Percentiles rank a stretch among this genome's conserved stretches.
phyloP scores from a whole-genome alignment of 805 yeast genomes.

The Barnettozyma wickerhamii region DNA sequence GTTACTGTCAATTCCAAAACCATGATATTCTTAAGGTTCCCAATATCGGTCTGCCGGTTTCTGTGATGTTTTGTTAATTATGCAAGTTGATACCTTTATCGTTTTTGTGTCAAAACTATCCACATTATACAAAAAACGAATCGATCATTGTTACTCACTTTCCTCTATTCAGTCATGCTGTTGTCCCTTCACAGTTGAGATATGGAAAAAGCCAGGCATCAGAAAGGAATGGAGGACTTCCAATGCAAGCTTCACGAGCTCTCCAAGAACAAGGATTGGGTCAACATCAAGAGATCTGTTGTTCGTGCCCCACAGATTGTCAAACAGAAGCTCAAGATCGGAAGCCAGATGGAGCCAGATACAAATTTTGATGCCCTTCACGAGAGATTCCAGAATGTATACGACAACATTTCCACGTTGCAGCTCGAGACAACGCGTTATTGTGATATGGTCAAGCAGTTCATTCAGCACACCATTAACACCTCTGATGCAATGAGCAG shows the following conservation, averaged over 20 bases:
- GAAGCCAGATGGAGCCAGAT: constrained; percentile 50
- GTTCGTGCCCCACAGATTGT: constrained; percentile 87
- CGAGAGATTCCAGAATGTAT: constrained; percentile 3
- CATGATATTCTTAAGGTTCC: no score
- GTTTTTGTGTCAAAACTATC: no score
- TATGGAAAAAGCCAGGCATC: neutral
- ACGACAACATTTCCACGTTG: constrained; percentile 8
- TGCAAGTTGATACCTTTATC: no score
- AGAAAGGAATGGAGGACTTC: constrained; percentile 10
- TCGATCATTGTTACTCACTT: no score
- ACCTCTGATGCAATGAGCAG: constrained; percentile 6
- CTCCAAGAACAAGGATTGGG: constrained; percentile 24
- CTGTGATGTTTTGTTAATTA: no score
- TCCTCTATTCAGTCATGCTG: no score
- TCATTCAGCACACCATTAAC: constrained; percentile 8
- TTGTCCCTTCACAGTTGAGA: neutral
- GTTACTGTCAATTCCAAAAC: no score
- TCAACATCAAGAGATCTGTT: constrained; percentile 59
- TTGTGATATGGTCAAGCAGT: constrained; percentile 3
- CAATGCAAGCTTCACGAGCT: constrained; percentile 24
- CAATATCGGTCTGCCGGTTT: no score
- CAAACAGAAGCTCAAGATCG: constrained; percentile 85
- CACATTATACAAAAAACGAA: no score
- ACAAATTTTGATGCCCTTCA: constrained; percentile 11
- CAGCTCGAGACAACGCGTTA: constrained; percentile 13